Percentiles rank a stretch among this genome's conserved stretches.
Conservation (phyloP, 1,284 basidiomycete genomes). For the Rhodofomes roseus region DNA sequence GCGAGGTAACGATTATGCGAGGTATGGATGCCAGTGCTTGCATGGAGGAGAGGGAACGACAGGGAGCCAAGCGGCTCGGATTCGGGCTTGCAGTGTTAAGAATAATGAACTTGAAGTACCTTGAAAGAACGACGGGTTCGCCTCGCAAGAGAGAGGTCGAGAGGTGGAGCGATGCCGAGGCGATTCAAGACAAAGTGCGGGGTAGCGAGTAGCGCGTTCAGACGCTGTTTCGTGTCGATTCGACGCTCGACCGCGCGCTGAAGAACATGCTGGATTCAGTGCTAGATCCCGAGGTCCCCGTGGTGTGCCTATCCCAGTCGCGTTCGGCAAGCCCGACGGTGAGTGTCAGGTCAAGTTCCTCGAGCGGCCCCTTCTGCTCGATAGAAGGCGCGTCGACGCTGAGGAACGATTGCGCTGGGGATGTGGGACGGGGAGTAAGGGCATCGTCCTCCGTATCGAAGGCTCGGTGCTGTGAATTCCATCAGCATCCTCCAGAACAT, state of each 20-base stretch:
- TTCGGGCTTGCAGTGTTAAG: neutral
- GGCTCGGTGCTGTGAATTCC: neutral
- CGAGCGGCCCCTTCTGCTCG: neutral
- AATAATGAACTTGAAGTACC: too few relatives aligned
- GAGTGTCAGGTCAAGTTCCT: neutral
- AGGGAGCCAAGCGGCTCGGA: neutral
- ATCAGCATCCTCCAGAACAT: neutral
- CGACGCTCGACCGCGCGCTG: slow-evolving; percentile 19
- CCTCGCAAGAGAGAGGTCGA: neutral
- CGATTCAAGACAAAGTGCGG: too few relatives aligned
- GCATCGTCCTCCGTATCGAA: slow-evolving; percentile 2
- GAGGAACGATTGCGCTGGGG: neutral
- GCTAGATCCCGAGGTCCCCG: neutral
- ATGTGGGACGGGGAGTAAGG: neutral
- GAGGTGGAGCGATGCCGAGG: neutral
- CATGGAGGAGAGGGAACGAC: neutral
- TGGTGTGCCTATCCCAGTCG: slow-evolving; percentile 10
- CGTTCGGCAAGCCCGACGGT: slow-evolving; percentile 2
- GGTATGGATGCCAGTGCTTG: neutral
- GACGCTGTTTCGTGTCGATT: slow-evolving; percentile 4
- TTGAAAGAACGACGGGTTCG: neutral
- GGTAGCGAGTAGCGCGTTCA: neutral
- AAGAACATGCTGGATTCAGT: slow-evolving; percentile 16
- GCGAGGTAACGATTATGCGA: neutral
- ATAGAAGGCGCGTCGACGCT: neutral